Evolutionary conservation across 768 basidiomycete genomes (phyloP).

Genomic region (Agaricus blazei): DNA sequence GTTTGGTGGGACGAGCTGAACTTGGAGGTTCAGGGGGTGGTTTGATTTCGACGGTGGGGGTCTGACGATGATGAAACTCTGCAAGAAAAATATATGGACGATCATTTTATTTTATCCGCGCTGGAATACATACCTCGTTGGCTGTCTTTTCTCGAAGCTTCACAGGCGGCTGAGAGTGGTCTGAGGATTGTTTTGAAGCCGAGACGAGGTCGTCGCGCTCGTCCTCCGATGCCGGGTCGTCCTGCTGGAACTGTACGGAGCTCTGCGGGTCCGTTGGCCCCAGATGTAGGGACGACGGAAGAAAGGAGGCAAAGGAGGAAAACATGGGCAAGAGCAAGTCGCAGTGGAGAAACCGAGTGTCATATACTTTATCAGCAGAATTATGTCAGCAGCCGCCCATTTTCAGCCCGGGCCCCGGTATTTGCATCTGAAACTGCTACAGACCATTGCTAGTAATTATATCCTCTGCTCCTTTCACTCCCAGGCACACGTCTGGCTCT

Average conservation of each 20-base stretch:
- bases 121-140: constrained; percentile 20
- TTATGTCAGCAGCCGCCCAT: constrained; percentile 8
- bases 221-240: constrained; percentile 24
- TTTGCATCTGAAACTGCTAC: not conserved
- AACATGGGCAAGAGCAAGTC: constrained; percentile 32
- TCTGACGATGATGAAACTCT: constrained; percentile 91
- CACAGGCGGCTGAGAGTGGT: constrained; percentile 8
- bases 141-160: constrained; percentile 18
- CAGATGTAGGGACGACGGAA: constrained; percentile 44
- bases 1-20: constrained; percentile 81
- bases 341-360: constrained; percentile 4
- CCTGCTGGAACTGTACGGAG: constrained; percentile 18
- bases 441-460: not conserved
- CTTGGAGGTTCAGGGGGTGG: constrained; percentile 85
- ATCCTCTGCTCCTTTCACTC: not conserved
- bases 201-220: constrained; percentile 21
- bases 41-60: constrained; percentile 84
- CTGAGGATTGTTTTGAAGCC: constrained; percentile 8
- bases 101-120: not conserved
- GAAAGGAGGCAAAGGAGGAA: constrained; percentile 44
- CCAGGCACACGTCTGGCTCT: too few species aligned
- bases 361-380: constrained; percentile 8
- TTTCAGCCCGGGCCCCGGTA: not conserved
- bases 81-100: constrained; percentile 1
- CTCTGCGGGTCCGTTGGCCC: constrained; percentile 17